Evolutionary conservation across 495 filamentous ascomycete genomes (phyloP), one percentile per base, ranked within the genome.

Genomic region (Elaphomyces granulatus): DNA sequence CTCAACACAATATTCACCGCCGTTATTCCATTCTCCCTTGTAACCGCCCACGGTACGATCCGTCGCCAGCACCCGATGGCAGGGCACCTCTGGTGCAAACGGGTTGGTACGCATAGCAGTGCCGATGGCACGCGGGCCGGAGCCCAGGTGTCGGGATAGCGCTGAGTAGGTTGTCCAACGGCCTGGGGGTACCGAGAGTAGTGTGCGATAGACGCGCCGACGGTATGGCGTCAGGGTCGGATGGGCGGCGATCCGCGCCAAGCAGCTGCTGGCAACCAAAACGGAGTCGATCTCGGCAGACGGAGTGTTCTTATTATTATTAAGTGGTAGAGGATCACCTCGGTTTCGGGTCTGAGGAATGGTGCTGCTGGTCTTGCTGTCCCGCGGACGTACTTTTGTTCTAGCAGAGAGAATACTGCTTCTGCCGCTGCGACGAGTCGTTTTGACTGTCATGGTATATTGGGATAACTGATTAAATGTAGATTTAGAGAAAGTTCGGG

Each of bases 51-150:
- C 15, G 14, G 33, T 17, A 16, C 47, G 43, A 45, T 47, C 48
- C 36, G 34, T 34, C 15, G 51, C 56, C 37, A 67, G 40, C 1
- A 68, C 64, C 10, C 64, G 56, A 45, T 68, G 64, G 36, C 64
- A 68, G 4, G 64, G 64, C 12, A 83, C 78, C 23, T 66, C 61
- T 0, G 80, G 79, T 28, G 79, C 79, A 46, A 74, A 83, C 0
- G 78, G 79, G 45, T 83, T 84, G 12, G 63, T 68, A 15, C 82
- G 69, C 51, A 83, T 71, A 0, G 83, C 84, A 42, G 78, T 82
- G 8, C 85, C 85, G 2, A 93, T 78, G 2, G 85, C 85, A 1
- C 85, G 68, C 18, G 85, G 78, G 8, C 80, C 84, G 2, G 79
- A 81, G 10, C 59, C 51, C 1, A 90, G 67, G 16, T 78, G 67